Conservation (phyloP, 2,329 filamentous ascomycete genomes). For the Paracoccidioides lutzii region DNA sequence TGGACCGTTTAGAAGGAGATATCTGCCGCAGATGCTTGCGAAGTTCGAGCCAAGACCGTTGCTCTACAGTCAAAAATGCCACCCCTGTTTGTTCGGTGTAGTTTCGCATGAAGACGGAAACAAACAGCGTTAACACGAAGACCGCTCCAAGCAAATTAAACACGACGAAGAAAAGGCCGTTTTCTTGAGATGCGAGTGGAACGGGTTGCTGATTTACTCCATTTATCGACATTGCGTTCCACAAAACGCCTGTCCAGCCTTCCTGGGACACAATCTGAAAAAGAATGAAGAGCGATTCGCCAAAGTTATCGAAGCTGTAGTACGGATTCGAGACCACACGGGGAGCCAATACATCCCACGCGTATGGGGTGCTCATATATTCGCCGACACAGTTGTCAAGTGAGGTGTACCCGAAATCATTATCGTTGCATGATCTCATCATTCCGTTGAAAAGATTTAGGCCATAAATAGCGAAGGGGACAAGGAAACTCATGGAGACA, state of each 20-base stretch:
- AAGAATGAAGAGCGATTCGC: constrained; percentile 83
- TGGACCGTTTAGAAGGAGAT: constrained; percentile 83
- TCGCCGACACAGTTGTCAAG: constrained; percentile 74
- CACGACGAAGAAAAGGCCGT: constrained; percentile 85
- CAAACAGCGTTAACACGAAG: constrained; percentile 92
- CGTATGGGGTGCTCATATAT: constrained; percentile 61
- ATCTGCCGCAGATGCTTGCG: constrained; percentile 86
- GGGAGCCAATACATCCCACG: constrained; percentile 75
- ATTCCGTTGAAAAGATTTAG: constrained; percentile 83
- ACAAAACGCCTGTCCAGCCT: constrained; percentile 92
- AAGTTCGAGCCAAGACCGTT: constrained; percentile 91
- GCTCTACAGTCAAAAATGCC: constrained; percentile 86
- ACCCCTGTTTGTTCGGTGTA: constrained; percentile 98
- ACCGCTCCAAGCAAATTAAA: constrained; percentile 96
- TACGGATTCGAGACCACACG: constrained; percentile 68
- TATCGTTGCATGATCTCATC: constrained; percentile 70
- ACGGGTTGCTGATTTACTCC: constrained; percentile 61
- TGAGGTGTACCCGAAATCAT: constrained; percentile 40
- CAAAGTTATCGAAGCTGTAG: constrained; percentile 91
- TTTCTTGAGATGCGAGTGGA: constrained; percentile 58
- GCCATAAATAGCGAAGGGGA: constrained; percentile 94
- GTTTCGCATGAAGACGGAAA: constrained; percentile 99
- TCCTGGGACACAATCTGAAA: constrained; percentile 99
- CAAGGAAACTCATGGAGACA: constrained; percentile 83
- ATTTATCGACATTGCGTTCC: constrained; percentile 67